Percentiles rank a stretch among this genome's conserved stretches.
phyloP scores from a whole-genome alignment of 345 rosid genomes.

The Brassica carinata region DNA sequence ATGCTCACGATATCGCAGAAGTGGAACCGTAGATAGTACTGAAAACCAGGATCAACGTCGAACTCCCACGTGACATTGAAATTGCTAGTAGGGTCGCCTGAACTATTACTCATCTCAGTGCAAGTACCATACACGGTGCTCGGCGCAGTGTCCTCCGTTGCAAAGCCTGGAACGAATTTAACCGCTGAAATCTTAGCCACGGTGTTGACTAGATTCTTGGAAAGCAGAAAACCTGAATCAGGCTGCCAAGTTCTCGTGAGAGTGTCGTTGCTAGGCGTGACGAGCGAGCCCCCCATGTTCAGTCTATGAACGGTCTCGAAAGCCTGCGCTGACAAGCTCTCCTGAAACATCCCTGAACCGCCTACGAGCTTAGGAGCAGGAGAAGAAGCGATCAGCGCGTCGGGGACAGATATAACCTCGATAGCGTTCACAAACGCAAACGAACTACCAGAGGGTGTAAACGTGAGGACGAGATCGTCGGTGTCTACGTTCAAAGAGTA shows the following conservation, averaged over 20 bases:
- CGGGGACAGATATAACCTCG: conserved; percentile 82
- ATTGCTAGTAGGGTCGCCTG: background rate
- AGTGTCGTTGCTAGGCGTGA: conserved; percentile 63
- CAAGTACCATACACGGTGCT: conserved; percentile 30
- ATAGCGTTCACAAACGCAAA: conserved; percentile 79
- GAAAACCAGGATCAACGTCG: conserved; percentile 45
- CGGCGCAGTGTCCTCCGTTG: conserved; percentile 57
- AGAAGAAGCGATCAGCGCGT: conserved; percentile 51
- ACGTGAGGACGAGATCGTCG: conserved; percentile 52
- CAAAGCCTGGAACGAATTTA: conserved; percentile 47
- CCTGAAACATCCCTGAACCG: conserved; percentile 37
- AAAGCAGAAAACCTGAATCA: conserved; percentile 48
- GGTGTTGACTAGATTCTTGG: conserved; percentile 44
- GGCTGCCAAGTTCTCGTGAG: conserved; percentile 83
- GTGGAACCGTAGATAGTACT: conserved; percentile 52
- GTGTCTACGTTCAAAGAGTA: conserved; percentile 67
- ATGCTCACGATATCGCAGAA: conserved; percentile 62
- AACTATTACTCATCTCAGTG: conserved; percentile 38
- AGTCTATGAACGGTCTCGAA: conserved; percentile 69
- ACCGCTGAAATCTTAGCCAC: conserved; percentile 55
- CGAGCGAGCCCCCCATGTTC: conserved; percentile 85
- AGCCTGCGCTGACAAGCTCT: conserved; percentile 55
- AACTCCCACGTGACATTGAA: conserved; percentile 54
- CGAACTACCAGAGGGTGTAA: conserved; percentile 59
- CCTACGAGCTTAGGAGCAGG: conserved; percentile 41